Percentiles rank a stretch among this genome's conserved stretches.
Evolutionary conservation across 345 rosid genomes (phyloP).

Genomic region (Gossypium turneri): DNA sequence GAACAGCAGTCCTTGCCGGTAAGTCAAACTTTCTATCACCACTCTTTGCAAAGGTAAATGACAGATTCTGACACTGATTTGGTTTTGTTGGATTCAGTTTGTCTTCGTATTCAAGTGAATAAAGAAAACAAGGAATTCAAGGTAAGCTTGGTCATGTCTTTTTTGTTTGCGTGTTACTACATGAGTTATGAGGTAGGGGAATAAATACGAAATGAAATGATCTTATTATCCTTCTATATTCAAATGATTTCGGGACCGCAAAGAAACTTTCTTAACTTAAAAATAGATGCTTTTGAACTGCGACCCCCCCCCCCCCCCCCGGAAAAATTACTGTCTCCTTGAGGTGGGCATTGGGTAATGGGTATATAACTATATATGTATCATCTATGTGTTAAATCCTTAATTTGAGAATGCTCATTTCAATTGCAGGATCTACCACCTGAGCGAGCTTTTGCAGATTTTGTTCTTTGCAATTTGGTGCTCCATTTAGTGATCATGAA

Average conservation of each 20-base stretch:
- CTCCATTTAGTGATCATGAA: constrained; percentile 87
- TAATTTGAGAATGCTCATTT: constrained; percentile 1
- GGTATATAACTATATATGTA: not conserved
- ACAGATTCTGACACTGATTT: constrained; percentile 4
- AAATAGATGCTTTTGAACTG: not conserved
- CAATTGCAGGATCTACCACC: constrained; percentile 62
- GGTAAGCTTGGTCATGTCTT: constrained; percentile 30
- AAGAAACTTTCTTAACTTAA: not conserved
- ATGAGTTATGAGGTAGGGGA: not conserved
- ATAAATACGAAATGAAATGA: not conserved
- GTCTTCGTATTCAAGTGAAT: constrained; percentile 99
- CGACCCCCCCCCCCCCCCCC: too few species aligned
- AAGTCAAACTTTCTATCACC: constrained; percentile 19
- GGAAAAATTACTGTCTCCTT: not conserved
- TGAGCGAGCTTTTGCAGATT: constrained; percentile 85
- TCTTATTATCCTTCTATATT: not conserved
- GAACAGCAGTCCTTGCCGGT: constrained; percentile 99
- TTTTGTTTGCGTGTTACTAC: not conserved
- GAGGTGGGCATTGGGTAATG: not conserved
- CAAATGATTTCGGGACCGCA: not conserved
- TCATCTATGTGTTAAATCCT: not conserved
- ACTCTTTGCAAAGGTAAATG: not conserved
- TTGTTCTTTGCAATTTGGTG: constrained; percentile 84
- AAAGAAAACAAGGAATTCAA: constrained; percentile 98
- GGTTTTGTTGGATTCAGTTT: constrained; percentile 46